Base-by-base conservation (phyloP, 2,329 filamentous ascomycete genomes). In the Alternaria ethzedia region DNA sequence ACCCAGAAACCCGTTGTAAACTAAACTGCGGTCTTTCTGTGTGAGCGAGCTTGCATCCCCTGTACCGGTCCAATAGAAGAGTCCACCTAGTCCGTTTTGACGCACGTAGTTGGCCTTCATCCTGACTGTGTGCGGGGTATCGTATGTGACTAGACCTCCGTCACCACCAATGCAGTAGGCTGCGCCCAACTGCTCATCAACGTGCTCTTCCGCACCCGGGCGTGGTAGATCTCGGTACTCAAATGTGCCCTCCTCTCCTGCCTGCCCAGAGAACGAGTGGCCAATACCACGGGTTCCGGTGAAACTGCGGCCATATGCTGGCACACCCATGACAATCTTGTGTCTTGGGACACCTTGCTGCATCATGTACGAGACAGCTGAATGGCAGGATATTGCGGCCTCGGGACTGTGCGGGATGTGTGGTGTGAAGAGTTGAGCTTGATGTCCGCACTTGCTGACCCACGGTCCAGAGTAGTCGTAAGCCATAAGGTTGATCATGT, bases 1-100 rank as follows among this genome's bases (percentile, higher is more conserved):
- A 3, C 84, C 85, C 61, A 86, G 81, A 71, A 86, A 89, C 5
- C 89, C 89, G 30, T 87, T 86, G 57, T 84, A 84, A 23, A 91
- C 86, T 64, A 91, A 73, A 73, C 89, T 91, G 68, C 85, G 81
- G 44, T 79, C 74, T 58, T 79, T 78, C n/a, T 78, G 69, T 6
- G 70, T 86, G 49, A 77, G 71, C 13, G 73, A 75, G 44, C 80
- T 77, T 8, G 86, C 86, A 81, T 96, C 92, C 4, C 87, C 88
- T 13, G 90, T 90, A n/a, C 89, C 91, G 57, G 90, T 89, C 90
- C 91, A 94, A 79, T 94, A 96, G 78, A 94, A 95, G 9, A 96
- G 80, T 0, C 92, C 92, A 26, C 89, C 92, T 17, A 96, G 82
- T 26, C 87, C 86, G 70, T 90, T 89, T 71, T 91, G 86, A 72